Conservation (phyloP, 371 early-diverging fungal genomes). For the Rhizomucor pusillus region DNA sequence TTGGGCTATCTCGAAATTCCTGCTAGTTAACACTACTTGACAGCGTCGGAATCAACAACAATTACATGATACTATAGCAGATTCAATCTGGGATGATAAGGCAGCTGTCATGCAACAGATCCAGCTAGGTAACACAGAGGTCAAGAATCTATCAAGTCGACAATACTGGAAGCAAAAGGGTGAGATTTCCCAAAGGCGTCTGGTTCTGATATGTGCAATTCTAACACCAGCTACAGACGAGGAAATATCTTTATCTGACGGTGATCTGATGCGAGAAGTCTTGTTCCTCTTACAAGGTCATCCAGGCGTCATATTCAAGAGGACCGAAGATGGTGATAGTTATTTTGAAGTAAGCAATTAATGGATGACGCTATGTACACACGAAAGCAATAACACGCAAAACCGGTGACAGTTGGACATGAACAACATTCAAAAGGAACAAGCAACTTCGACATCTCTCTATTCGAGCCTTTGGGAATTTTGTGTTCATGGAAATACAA, state of each 20-base stretch:
- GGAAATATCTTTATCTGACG: conserved; percentile 19
- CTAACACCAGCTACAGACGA: not conserved
- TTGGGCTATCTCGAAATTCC: no score
- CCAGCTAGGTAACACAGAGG: not conserved
- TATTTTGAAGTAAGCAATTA: no score
- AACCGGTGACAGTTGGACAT: no score
- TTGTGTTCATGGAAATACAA: no score
- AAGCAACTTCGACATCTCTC: no score
- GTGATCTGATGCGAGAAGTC: conserved; percentile 27
- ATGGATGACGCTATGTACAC: no score
- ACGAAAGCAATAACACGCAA: no score
- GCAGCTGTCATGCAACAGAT: not conserved
- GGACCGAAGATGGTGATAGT: no score
- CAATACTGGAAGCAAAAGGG: not conserved
- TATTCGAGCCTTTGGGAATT: no score
- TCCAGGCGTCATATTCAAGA: conserved; percentile 18
- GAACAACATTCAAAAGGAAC: no score
- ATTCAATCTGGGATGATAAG: not conserved
- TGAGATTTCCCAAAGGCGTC: no score
- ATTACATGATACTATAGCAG: not conserved
- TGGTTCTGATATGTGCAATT: not conserved
- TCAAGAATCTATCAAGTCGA: not conserved
- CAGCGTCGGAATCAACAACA: not conserved
- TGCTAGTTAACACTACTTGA: no score
- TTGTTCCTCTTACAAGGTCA: conserved; percentile 31